Base-by-base conservation (phyloP, 2,329 filamentous ascomycete species). In the Cryphonectria naterciae region DNA sequence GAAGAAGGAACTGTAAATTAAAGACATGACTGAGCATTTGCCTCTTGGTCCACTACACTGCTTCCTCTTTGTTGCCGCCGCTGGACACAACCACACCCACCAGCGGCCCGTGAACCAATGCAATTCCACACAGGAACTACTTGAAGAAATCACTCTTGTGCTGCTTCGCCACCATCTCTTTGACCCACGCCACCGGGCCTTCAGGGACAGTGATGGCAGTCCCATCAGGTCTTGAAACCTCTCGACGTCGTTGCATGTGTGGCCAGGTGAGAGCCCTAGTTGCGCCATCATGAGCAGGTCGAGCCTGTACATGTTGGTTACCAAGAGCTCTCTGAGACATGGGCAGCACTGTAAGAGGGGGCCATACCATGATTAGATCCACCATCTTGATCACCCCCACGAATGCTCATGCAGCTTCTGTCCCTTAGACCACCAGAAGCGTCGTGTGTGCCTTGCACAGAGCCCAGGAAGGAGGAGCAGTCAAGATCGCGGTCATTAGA, bases 271-370 rank as follows among this genome's bases (percentile, higher is more conserved):
- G 64, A 56, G 46, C 43, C 32, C 46, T 11, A 56, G 64, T 37
- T 39, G 15, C 28, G 35, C n/a, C 4, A 43, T 28, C 35, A 25
- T 58, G 65, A 17, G 25, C 65, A 58, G 49, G 54, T 41, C 39
- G 32, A 58, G 41, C 65, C 65, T 66, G 64, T 56, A 49, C 64
- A 66, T 19, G 32, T 58, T 39, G 65, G 65, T 67, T 4, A 67
- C 39, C 22, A 46, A 54, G 54, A 67, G 54, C 52, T 41, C 54
- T 46, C 25, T 25, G 35, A 61, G 32, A 61, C 25, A 54, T 43
- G 52, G 35, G 22, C 15, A 5, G 37, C 35, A 61, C 4, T 43
- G 65, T 8, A 46, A 19, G 39, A n/a, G n/a, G 37, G 28, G 52
- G 52, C n/a, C n/a, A 49, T 60, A 61, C 52, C 54, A 67, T 67